A percentile compares a stretch with the other conserved stretches of the same genome.
phyloP scores from a whole-genome alignment of 371 early-diverging fungal genomes.

The Mucor piriformis region DNA sequence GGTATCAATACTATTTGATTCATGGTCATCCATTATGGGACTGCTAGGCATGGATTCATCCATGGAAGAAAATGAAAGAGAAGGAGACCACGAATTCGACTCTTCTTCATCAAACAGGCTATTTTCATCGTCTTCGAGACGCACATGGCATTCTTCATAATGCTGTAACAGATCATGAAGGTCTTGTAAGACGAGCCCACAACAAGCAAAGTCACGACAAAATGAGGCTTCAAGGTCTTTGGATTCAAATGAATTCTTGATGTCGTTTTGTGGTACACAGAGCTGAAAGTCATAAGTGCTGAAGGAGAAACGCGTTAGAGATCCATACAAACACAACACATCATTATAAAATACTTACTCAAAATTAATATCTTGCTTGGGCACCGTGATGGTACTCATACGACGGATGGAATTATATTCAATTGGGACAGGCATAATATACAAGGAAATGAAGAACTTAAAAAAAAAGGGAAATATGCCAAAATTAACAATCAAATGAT shows the following conservation, averaged over 20 bases:
- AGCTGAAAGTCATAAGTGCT: slow-evolving; percentile 52
- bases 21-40: slow-evolving; percentile 33
- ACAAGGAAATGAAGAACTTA: slow-evolving; percentile 1
- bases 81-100: slow-evolving; percentile 35
- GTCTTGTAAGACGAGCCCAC: slow-evolving; percentile 82
- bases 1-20: slow-evolving; percentile 23
- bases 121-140: slow-evolving; percentile 77
- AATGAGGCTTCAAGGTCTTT: slow-evolving; percentile 85
- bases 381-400: slow-evolving; percentile 47
- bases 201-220: slow-evolving; percentile 94
- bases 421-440: slow-evolving; percentile 45
- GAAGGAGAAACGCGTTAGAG: slow-evolving; percentile 2
- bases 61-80: slow-evolving; percentile 30
- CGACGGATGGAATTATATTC: slow-evolving; percentile 40
- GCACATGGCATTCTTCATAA: slow-evolving; percentile 93
- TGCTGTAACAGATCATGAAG: slow-evolving; percentile 94
- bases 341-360: slow-evolving; percentile 15
- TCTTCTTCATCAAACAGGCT: slow-evolving; percentile 40
- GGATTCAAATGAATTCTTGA: slow-evolving; percentile 51
- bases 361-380: slow-evolving; percentile 42
- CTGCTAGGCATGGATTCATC: slow-evolving; percentile 27
- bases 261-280: slow-evolving; percentile 43
- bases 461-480: slow-evolving; percentile 9
- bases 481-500: slow-evolving; percentile 5
- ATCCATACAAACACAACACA: neutral